These are phyloP conservation scores for Buxus sempervirens DNA, from an alignment of 164 flowering plant species.

Conservation along the genomic window DNA sequence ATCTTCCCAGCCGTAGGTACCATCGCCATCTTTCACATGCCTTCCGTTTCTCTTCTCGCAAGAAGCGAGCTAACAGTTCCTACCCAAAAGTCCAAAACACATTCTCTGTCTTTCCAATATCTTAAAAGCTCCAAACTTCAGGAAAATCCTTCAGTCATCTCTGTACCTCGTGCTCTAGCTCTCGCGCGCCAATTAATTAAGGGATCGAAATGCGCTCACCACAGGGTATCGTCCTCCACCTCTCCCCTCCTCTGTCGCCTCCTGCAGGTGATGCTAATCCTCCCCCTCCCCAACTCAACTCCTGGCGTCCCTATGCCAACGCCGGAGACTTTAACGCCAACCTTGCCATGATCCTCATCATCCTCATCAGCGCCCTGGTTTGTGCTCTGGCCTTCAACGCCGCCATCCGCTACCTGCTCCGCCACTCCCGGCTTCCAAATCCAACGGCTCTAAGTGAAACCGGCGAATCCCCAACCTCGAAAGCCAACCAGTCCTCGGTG, in stretches of 20 bases:
- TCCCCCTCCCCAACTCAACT: slow-evolving; percentile 16
- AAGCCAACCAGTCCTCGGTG: neutral
- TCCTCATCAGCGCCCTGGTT: slow-evolving; percentile 41
- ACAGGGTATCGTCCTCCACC: slow-evolving; percentile 1
- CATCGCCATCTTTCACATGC: too few species aligned
- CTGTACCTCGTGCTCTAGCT: too few species aligned
- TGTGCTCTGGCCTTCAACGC: slow-evolving; percentile 40
- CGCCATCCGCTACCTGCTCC: slow-evolving; percentile 40
- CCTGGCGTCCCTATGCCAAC: slow-evolving; percentile 31
- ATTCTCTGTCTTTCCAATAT: too few species aligned
- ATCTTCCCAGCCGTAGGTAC: too few species aligned
- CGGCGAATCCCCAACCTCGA: neutral
- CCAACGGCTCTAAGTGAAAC: neutral
- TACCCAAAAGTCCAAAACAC: too few species aligned
- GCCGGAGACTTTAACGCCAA: slow-evolving; percentile 34
- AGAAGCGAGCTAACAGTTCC: too few species aligned
- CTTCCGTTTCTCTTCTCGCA: too few species aligned
- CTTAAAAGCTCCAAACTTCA: too few species aligned
- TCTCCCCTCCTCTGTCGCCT: slow-evolving; percentile 13
- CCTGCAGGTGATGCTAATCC: neutral
- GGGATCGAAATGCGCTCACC: neutral
- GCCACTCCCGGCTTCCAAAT: slow-evolving; percentile 3
- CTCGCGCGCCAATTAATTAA: neutral
- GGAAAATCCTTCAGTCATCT: too few species aligned
- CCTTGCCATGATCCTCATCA: slow-evolving; percentile 33